phyloP scores from a whole-genome alignment of 495 filamentous ascomycete species.

The Sabuloglossum arenarium region DNA sequence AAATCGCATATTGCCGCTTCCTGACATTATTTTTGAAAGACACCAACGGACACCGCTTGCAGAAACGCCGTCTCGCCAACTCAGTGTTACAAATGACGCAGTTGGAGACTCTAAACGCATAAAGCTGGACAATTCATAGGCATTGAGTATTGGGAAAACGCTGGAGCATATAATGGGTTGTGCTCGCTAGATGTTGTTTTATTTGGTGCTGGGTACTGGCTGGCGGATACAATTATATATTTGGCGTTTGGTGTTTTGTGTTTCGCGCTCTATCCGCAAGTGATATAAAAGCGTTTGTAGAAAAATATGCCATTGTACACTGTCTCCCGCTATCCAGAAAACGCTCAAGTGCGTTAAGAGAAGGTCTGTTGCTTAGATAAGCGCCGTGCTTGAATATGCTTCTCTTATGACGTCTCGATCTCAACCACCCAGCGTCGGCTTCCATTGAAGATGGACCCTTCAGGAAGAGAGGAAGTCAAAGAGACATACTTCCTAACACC shows the following conservation, averaged over 20 bases:
- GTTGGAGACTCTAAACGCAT: not conserved
- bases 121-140: not conserved
- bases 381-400: too few relatives aligned
- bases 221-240: too few relatives aligned
- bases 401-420: too few relatives aligned
- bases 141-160: not conserved
- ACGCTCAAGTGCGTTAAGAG: too few relatives aligned
- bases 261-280: not conserved
- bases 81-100: not conserved
- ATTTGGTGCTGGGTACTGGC: not conserved
- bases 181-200: not conserved
- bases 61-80: not conserved
- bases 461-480: not conserved
- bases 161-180: not conserved
- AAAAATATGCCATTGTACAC: too few relatives aligned
- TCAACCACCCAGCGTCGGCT: not conserved
- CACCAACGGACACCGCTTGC: not conserved
- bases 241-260: too few relatives aligned
- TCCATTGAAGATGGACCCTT: not conserved
- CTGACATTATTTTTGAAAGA: not conserved
- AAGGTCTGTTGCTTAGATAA: too few relatives aligned
- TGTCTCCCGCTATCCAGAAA: too few relatives aligned
- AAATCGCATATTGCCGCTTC: not conserved
- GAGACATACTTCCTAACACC: not conserved
- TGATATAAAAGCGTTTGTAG: not conserved